These are phyloP conservation scores for Dactylellina parvicollis DNA, from an alignment of 2,329 filamentous ascomycete species.

Conservation along the genomic window DNA sequence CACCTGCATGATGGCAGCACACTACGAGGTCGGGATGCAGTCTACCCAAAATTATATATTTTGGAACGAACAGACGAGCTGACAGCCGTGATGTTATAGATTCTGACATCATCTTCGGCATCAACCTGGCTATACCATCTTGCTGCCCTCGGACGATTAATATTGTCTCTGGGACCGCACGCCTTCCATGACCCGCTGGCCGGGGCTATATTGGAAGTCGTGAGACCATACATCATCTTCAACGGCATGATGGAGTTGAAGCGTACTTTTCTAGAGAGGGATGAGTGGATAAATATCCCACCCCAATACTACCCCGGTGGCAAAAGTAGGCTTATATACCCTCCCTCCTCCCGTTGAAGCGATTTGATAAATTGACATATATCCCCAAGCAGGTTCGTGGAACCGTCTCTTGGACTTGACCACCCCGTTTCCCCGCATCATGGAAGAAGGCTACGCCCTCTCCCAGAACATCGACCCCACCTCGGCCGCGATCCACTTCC, in stretches of 20 bases:
- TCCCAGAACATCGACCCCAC: constrained; percentile 28
- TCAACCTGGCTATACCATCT: constrained; percentile 49
- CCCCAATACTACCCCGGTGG: constrained; percentile 45
- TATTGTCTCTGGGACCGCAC: constrained; percentile 38
- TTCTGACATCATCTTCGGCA: constrained; percentile 36
- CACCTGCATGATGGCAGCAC: constrained; percentile 52
- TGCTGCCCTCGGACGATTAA: constrained; percentile 37
- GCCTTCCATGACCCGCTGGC: constrained; percentile 46
- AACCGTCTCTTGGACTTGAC: constrained; percentile 36
- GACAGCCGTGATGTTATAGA: constrained; percentile 1
- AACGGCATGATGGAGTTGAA: constrained; percentile 41
- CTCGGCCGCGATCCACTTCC: constrained; percentile 26
- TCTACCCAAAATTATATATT: not conserved
- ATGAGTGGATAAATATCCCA: constrained; percentile 48
- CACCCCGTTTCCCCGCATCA: constrained; percentile 18
- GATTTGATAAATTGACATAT: not conserved
- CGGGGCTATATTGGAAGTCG: constrained; percentile 48
- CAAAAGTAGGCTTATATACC: constrained; percentile 25
- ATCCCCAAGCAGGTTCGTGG: constrained; percentile 16
- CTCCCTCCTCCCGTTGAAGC: not conserved
- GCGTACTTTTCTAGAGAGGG: constrained; percentile 30
- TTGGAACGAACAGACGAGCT: not conserved
- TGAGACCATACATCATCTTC: constrained; percentile 48
- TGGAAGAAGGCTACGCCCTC: constrained; percentile 33
- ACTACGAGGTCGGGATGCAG: constrained; percentile 44